Conservation (phyloP, 805 yeast genomes). For the Dipodascus geniculatus region DNA sequence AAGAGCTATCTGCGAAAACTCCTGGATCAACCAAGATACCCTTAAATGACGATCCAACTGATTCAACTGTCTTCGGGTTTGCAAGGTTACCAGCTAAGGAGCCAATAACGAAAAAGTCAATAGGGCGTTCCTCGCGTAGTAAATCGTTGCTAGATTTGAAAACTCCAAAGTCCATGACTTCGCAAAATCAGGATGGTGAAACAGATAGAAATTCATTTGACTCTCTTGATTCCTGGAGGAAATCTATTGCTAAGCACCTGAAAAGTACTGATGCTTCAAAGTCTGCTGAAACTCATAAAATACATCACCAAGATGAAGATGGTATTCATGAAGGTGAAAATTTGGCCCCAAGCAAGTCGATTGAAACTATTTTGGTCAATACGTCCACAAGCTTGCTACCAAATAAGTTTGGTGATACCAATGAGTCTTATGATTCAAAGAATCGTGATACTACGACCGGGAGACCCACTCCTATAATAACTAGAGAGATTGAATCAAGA, state of each 20-base stretch:
- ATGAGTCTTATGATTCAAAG: neutral
- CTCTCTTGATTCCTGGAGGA: neutral
- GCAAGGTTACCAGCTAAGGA: slow-evolving; percentile 1
- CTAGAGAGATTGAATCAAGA: neutral
- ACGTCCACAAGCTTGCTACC: neutral
- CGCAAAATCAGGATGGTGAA: neutral
- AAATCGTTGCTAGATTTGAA: neutral
- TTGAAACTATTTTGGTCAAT: neutral
- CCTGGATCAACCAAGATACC: neutral
- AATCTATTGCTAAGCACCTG: neutral
- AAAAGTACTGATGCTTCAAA: neutral
- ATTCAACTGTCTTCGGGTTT: neutral
- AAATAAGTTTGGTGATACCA: neutral
- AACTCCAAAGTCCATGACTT: neutral
- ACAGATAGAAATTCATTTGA: neutral
- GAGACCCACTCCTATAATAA: neutral
- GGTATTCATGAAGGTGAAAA: neutral
- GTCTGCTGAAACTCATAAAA: neutral
- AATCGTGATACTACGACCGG: neutral
- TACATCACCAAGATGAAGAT: neutral
- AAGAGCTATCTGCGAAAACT: neutral
- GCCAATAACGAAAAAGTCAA: neutral
- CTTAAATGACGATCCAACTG: neutral
- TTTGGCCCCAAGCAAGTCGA: neutral
- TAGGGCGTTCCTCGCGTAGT: neutral